Evolutionary conservation across 2,329 filamentous ascomycete genomes (phyloP).

Genomic region (Paradendryphiella salina): DNA sequence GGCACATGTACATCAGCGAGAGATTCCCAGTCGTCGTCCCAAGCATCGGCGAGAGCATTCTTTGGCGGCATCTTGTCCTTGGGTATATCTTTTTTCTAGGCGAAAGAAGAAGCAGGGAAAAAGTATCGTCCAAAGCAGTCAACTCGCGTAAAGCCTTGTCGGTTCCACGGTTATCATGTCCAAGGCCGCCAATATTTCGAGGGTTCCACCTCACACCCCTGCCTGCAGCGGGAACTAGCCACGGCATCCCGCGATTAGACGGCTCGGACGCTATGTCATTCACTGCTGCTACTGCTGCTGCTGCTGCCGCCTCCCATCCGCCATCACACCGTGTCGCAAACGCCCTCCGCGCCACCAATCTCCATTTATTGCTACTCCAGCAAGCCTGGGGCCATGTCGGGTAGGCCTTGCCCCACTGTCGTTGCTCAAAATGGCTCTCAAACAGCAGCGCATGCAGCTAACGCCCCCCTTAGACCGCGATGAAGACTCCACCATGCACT

Average conservation of each 20-base stretch:
- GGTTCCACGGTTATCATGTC: slow-evolving; percentile 7
- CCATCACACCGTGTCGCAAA: slow-evolving; percentile 4
- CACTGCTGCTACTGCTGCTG: slow-evolving; percentile 17
- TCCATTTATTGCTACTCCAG: not conserved
- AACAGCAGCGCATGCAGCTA: slow-evolving; percentile 13
- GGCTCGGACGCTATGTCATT: slow-evolving; percentile 10
- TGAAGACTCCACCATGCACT: slow-evolving; percentile 62
- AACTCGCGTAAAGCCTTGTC: not conserved
- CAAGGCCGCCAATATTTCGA: slow-evolving; percentile 14
- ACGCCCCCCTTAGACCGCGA: slow-evolving; percentile 51
- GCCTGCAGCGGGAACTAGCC: slow-evolving; percentile 18
- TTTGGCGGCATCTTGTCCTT: slow-evolving; percentile 48
- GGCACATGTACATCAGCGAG: slow-evolving; percentile 66
- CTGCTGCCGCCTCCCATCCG: slow-evolving; percentile 11
- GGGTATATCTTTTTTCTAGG: slow-evolving; percentile 5
- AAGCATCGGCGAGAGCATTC: slow-evolving; percentile 61
- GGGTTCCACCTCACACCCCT: slow-evolving; percentile 9
- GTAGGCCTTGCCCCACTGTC: slow-evolving; percentile 4
- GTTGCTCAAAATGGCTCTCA: slow-evolving; percentile 16
- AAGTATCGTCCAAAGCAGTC: not conserved
- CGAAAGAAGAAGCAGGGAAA: not conserved
- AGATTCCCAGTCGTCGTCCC: slow-evolving; percentile 89
- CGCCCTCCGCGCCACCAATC: slow-evolving; percentile 1
- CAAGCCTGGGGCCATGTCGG: slow-evolving; percentile 14
- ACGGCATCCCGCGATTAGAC: slow-evolving; percentile 12